These are phyloP conservation scores for Thielaviopsis euricoi DNA, from an alignment of 2,329 filamentous ascomycete genomes.

Conservation along the genomic window DNA sequence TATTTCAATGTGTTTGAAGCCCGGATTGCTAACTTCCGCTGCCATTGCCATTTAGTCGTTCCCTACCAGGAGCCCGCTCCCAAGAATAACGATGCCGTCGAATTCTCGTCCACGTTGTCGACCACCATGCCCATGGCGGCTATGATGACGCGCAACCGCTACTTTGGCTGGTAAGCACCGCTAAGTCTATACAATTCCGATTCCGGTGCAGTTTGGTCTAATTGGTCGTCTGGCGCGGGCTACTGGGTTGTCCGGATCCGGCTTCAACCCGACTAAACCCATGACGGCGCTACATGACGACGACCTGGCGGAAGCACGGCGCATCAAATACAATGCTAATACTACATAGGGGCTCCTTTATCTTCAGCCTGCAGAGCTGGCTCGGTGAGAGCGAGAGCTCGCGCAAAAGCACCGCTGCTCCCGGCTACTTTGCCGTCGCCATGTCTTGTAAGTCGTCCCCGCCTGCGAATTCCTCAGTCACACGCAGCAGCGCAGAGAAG, in stretches of 20 bases:
- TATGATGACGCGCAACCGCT: slow-evolving; percentile 86
- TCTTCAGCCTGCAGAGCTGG: slow-evolving; percentile 63
- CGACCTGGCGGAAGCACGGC: too few relatives aligned
- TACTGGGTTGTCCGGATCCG: too few relatives aligned
- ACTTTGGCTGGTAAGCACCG: slow-evolving; percentile 42
- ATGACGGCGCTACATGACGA: background rate
- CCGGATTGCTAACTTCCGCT: background rate
- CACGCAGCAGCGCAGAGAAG: background rate
- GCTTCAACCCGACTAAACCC: too few relatives aligned
- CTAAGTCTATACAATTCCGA: background rate
- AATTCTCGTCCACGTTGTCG: slow-evolving; percentile 53
- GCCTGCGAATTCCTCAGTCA: too few relatives aligned
- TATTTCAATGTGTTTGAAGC: too few relatives aligned
- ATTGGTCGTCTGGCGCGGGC: too few relatives aligned
- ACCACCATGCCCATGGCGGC: slow-evolving; percentile 90
- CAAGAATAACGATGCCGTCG: slow-evolving; percentile 40
- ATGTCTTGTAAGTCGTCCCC: slow-evolving; percentile 52
- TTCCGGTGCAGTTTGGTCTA: background rate
- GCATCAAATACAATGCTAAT: slow-evolving; percentile 6
- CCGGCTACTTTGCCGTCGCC: slow-evolving; percentile 53
- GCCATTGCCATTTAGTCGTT: slow-evolving; percentile 43
- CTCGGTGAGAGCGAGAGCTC: slow-evolving; percentile 56
- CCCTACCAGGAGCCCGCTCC: slow-evolving; percentile 66
- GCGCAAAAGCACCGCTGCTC: slow-evolving; percentile 48
- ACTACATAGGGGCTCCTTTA: slow-evolving; percentile 45